Base-by-base conservation (phyloP, 2,329 filamentous ascomycete species). In the Polytolypa hystricis region DNA sequence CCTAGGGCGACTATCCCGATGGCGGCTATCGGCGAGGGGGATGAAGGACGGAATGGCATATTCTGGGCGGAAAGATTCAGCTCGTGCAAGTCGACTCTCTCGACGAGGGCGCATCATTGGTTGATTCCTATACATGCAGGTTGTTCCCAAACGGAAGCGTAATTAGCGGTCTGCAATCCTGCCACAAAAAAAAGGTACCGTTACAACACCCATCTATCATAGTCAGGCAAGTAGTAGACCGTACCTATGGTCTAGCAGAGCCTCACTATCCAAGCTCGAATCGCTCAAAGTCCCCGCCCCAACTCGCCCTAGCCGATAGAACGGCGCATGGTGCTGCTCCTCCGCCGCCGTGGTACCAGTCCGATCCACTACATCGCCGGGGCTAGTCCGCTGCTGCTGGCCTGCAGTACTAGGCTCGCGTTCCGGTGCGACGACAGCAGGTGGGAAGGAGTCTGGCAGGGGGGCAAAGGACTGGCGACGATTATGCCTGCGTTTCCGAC, bases 201-300 rank as follows among this genome's bases (percentile, higher is more conserved):
- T n/a, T n/a, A n/a, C n/a, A n/a, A n/a, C n/a, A n/a, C n/a, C n/a
- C n/a, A n/a, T n/a, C n/a, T n/a, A n/a, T n/a, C n/a, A n/a, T n/a
- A n/a, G n/a, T n/a, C n/a, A n/a, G n/a, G n/a, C n/a, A n/a, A n/a
- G n/a, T n/a, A n/a, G n/a, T n/a, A n/a, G n/a, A 32, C 44, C 63
- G 43, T 62, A 82, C 77, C 85, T 75, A 59, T 96, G 89, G 60
- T 96, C 89, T 12, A 96, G 66, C 47, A 96, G 65, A 5, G 76
- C 79, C 54, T 93, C 81, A 57, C 86, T 95, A 47, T 95, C 89
- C 44, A 96, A 66, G 57, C 89, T 96, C 1, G 83, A 86, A 49
- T 73, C 79, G 62, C 89, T 96, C 44, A 79, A 54, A 54, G 82
- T 84, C 30, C 65, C 60, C 5, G 66, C 52, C 15, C 52, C 46